Conservation (phyloP, 495 filamentous ascomycete species). For the Elasticomyces elasticus region DNA sequence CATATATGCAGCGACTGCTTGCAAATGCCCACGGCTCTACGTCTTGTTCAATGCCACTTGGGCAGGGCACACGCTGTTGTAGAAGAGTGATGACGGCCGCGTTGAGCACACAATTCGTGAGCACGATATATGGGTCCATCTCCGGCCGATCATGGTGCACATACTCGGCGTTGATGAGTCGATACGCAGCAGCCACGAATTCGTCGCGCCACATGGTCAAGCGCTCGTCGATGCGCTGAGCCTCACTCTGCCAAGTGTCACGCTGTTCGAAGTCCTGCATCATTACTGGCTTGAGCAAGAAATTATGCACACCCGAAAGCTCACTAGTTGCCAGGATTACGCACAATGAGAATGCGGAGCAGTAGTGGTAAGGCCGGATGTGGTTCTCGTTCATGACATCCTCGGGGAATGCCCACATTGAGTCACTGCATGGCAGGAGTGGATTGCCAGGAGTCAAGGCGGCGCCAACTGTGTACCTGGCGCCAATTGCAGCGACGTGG, state of each 20-base stretch:
- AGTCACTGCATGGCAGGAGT: slow-evolving; percentile 22
- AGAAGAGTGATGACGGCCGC: slow-evolving; percentile 28
- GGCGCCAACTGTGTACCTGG: slow-evolving; percentile 25
- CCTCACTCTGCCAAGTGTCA: slow-evolving; percentile 27
- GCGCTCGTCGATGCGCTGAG: slow-evolving; percentile 25
- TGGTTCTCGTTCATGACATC: slow-evolving; percentile 18
- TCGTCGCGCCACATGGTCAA: slow-evolving; percentile 26
- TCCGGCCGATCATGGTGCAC: slow-evolving; percentile 11
- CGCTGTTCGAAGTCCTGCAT: slow-evolving; percentile 21
- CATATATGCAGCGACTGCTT: slow-evolving; percentile 29
- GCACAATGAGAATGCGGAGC: slow-evolving; percentile 21
- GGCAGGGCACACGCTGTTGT: slow-evolving; percentile 22
- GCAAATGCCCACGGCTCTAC: slow-evolving; percentile 27
- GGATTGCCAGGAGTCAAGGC: slow-evolving; percentile 15
- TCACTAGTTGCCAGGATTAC: slow-evolving; percentile 27
- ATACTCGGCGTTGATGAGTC: slow-evolving; percentile 11
- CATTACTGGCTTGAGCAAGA: slow-evolving; percentile 28
- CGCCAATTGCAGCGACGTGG: slow-evolving; percentile 26
- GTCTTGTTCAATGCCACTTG: slow-evolving; percentile 14
- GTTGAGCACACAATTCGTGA: slow-evolving; percentile 22
- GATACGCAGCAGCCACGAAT: slow-evolving; percentile 13
- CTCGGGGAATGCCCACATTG: slow-evolving; percentile 21
- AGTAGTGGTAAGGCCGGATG: slow-evolving; percentile 15
- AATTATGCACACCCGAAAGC: slow-evolving; percentile 26
- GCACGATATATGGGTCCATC: slow-evolving; percentile 17